Evolutionary conservation across 371 early-diverging fungal species (phyloP).

Genomic region (Mucor saturninus): DNA sequence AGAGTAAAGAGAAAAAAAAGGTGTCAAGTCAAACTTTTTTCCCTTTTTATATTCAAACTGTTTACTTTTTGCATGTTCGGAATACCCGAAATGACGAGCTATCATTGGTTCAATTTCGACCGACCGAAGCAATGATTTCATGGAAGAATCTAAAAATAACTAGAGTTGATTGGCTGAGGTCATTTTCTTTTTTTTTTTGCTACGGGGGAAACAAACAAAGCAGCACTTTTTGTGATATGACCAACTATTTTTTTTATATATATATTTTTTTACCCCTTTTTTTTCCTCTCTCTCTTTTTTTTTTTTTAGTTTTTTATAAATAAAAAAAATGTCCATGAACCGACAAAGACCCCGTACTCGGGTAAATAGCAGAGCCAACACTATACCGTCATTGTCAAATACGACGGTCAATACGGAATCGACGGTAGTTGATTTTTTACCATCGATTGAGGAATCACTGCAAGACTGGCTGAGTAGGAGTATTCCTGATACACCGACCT

Average conservation of each 20-base stretch:
- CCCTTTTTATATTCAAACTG: slow-evolving; percentile 8
- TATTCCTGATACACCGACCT: slow-evolving; percentile 30
- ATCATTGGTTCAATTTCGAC: background rate
- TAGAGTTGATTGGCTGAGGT: slow-evolving; percentile 10
- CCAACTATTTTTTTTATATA: slow-evolving; percentile 2
- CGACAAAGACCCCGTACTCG: slow-evolving; percentile 19
- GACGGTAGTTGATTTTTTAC: slow-evolving; percentile 8
- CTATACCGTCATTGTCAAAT: slow-evolving; percentile 16
- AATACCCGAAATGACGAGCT: background rate
- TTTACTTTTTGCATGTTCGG: background rate
- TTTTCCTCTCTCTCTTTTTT: slow-evolving; percentile 2
- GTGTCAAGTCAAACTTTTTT: background rate
- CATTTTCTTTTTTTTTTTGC: slow-evolving; percentile 9
- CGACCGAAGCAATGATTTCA: slow-evolving; percentile 2
- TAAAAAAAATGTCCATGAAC: slow-evolving; percentile 24
- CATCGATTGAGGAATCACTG: slow-evolving; percentile 43
- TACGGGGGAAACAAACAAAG: slow-evolving; percentile 2
- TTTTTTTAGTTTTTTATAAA: background rate
- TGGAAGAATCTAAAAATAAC: background rate
- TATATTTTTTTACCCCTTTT: background rate
- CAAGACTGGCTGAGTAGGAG: slow-evolving; percentile 46
- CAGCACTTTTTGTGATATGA: slow-evolving; percentile 10
- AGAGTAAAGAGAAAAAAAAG: background rate
- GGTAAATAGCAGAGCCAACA: slow-evolving; percentile 19
- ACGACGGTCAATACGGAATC: slow-evolving; percentile 8